Percentiles rank a stretch among this genome's conserved stretches.
Evolutionary conservation across 352 stramenopile species (phyloP).

Genomic region (Aphanomyces cochlioides): DNA sequence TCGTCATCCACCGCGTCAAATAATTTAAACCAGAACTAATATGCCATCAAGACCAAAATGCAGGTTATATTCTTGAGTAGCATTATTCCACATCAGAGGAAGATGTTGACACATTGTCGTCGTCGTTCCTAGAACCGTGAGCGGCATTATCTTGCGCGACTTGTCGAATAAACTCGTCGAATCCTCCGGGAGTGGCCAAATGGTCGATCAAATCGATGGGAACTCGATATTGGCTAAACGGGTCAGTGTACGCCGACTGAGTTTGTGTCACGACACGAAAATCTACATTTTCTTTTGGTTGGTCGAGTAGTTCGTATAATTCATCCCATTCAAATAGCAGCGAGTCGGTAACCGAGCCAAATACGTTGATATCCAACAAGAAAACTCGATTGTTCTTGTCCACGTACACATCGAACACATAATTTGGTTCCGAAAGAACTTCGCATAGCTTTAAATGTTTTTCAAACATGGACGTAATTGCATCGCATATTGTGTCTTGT

Average conservation of each 20-base stretch:
- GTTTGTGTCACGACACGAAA: constrained; percentile 76
- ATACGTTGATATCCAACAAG: constrained; percentile 95
- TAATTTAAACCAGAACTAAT: too few species aligned
- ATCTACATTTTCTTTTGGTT: constrained; percentile 38
- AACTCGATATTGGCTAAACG: constrained; percentile 72
- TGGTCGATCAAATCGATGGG: constrained; percentile 83
- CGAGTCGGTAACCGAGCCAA: constrained; percentile 86
- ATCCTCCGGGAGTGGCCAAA: constrained; percentile 58
- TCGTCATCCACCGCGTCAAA: too few species aligned
- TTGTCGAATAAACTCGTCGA: constrained; percentile 58
- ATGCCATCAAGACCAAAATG: neutral
- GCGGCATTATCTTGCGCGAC: constrained; percentile 69
- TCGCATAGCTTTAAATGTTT: constrained; percentile 41
- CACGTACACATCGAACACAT: constrained; percentile 93
- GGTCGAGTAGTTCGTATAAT: constrained; percentile 38
- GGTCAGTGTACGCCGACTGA: constrained; percentile 57
- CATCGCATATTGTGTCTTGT: constrained; percentile 60
- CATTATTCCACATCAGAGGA: neutral
- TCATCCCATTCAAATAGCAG: constrained; percentile 93
- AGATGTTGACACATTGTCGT: constrained; percentile 35
- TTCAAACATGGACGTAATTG: constrained; percentile 65
- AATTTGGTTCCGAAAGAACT: constrained; percentile 74
- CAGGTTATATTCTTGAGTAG: neutral
- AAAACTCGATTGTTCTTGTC: constrained; percentile 90
- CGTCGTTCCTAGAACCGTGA: constrained; percentile 30